Conservation (phyloP, 1,139 yeast species). For the Scheffersomyces cryptocercus region DNA sequence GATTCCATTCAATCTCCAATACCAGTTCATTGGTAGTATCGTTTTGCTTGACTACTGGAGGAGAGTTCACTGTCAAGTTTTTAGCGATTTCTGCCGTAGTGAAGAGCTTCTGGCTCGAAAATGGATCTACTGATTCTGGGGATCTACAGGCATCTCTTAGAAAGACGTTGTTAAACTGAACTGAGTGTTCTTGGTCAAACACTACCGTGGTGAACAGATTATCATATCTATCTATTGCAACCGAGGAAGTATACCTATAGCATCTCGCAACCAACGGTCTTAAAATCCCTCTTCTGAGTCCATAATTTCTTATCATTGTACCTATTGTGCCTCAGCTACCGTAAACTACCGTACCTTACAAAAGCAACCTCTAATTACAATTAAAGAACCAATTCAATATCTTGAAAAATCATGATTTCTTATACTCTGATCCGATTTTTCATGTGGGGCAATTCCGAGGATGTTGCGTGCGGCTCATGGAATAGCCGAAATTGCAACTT, state of each 20-base stretch:
- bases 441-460: conserved; percentile 1
- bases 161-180: conserved; percentile 55
- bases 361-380: no score
- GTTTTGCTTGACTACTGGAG: conserved; percentile 28
- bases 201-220: conserved; percentile 21
- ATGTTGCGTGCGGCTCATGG: not conserved
- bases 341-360: no score
- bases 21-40: conserved; percentile 26
- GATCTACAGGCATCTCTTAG: conserved; percentile 65
- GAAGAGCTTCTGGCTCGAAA: conserved; percentile 64
- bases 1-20: conserved; percentile 57
- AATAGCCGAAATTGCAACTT: no score
- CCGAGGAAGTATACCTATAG: conserved; percentile 1
- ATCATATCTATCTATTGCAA: conserved; percentile 11
- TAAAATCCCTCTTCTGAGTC: no score
- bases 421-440: not conserved
- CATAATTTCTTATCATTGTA: no score
- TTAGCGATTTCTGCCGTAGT: conserved; percentile 55
- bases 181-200: conserved; percentile 23
- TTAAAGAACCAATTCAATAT: no score
- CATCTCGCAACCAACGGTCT: no score
- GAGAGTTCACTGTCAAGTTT: conserved; percentile 21
- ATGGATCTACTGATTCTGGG: conserved; percentile 51
- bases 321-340: no score
- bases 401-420: no score